A percentile compares a stretch with the other conserved stretches of the same genome.
Conservation (phyloP, 495 filamentous ascomycete species). For the Tuber indicum region DNA sequence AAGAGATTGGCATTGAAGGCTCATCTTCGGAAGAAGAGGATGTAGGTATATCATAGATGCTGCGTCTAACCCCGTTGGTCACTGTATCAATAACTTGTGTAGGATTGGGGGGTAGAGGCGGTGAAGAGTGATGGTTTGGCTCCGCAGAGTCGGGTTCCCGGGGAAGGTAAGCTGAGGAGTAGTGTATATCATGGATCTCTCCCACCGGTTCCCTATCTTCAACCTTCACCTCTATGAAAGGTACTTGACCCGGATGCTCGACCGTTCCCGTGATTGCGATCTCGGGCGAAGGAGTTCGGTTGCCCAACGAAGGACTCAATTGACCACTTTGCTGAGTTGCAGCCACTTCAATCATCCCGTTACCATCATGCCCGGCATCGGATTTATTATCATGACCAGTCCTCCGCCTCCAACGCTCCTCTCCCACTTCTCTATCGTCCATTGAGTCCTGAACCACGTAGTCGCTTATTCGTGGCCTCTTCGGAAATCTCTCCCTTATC, state of each 20-base stretch:
- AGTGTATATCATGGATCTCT: neutral
- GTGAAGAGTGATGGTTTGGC: neutral
- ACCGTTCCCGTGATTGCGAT: neutral
- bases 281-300: constrained; percentile 5
- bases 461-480: constrained; percentile 17
- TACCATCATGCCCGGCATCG: neutral
- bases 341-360: neutral
- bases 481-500: constrained; percentile 5
- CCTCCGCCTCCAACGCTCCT: neutral
- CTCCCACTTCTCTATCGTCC: constrained; percentile 30
- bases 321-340: neutral
- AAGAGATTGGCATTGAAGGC: neutral
- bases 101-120: neutral
- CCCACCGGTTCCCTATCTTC: neutral
- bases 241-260: neutral
- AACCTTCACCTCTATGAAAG: neutral
- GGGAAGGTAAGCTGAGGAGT: neutral
- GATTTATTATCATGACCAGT: constrained; percentile 1
- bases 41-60: constrained; percentile 2
- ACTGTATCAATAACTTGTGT: neutral
- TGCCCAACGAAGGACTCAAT: constrained; percentile 25
- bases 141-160: neutral
- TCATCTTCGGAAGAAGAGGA: neutral
- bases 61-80: neutral
- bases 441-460: constrained; percentile 32